These are phyloP conservation scores for Coleophoma eucalyptorum DNA, from an alignment of 2,329 filamentous ascomycete species.

Conservation along the genomic window DNA sequence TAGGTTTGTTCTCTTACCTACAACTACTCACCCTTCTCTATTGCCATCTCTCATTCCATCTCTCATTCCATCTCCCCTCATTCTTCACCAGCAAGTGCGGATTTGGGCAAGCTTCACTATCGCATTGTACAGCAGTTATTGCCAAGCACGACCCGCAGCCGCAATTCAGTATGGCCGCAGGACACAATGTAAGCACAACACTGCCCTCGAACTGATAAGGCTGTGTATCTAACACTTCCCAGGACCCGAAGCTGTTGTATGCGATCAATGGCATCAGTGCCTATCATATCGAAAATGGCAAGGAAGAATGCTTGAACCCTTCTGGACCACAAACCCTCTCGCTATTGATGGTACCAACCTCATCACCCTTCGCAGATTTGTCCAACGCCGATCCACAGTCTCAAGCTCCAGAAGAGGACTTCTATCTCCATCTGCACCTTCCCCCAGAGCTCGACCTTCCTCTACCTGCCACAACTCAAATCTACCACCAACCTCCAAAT, in stretches of 20 bases:
- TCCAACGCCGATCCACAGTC: conserved; percentile 51
- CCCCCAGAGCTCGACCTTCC: conserved; percentile 93
- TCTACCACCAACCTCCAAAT: conserved; percentile 90
- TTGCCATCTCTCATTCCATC: too few relatives aligned
- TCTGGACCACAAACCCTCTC: conserved; percentile 89
- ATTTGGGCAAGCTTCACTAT: too few relatives aligned
- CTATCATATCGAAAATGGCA: conserved; percentile 86
- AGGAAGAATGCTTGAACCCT: conserved; percentile 77
- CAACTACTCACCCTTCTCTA: too few relatives aligned
- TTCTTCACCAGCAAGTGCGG: too few relatives aligned
- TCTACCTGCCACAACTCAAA: conserved; percentile 90
- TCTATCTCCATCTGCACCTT: conserved; percentile 93
- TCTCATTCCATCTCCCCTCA: too few relatives aligned
- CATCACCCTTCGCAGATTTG: conserved; percentile 59
- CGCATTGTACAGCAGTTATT: background rate
- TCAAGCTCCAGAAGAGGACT: conserved; percentile 74
- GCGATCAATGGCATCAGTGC: conserved; percentile 82
- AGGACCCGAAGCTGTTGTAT: conserved; percentile 63
- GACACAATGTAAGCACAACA: conserved; percentile 22
- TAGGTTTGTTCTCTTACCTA: too few relatives aligned
- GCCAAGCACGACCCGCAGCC: background rate
- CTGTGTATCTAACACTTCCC: background rate
- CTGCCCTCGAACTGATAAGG: background rate
- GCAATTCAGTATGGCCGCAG: conserved; percentile 20
- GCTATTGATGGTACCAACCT: conserved; percentile 92